Conservation (phyloP, 352 stramenopile genomes). For the Globisporangium mamillatum region DNA sequence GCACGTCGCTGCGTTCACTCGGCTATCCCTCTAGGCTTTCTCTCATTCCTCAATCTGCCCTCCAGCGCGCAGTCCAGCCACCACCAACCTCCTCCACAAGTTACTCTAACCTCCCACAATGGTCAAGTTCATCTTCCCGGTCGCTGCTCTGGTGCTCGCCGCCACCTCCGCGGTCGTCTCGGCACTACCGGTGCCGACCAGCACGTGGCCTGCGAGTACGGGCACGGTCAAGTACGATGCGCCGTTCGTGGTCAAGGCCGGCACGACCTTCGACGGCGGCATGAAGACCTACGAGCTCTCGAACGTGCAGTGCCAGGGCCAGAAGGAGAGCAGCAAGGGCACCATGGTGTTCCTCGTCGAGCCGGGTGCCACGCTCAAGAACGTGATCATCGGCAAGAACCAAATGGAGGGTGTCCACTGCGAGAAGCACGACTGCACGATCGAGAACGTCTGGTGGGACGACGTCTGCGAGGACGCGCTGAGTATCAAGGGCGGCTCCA, state of each 20-base stretch:
- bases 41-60: background rate
- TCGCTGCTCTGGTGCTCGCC: constrained; percentile 3
- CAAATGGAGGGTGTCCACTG: constrained; percentile 30
- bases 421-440: constrained; percentile 27
- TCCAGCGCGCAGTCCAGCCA: background rate
- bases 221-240: constrained; percentile 13
- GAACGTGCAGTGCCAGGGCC: constrained; percentile 17
- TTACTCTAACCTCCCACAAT: background rate
- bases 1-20: background rate
- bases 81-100: background rate
- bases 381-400: constrained; percentile 34
- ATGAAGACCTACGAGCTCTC: constrained; percentile 37
- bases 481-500: constrained; percentile 27
- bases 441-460: constrained; percentile 35
- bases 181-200: constrained; percentile 18
- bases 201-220: constrained; percentile 23
- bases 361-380: constrained; percentile 28
- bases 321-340: constrained; percentile 19
- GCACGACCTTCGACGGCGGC: constrained; percentile 28
- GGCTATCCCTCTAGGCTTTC: background rate
- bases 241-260: constrained; percentile 22
- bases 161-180: background rate
- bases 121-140: constrained; percentile 9
- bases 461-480: constrained; percentile 31
- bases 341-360: constrained; percentile 27